Base-by-base conservation (phyloP, 768 basidiomycete genomes). In the Suillus sp. region DNA sequence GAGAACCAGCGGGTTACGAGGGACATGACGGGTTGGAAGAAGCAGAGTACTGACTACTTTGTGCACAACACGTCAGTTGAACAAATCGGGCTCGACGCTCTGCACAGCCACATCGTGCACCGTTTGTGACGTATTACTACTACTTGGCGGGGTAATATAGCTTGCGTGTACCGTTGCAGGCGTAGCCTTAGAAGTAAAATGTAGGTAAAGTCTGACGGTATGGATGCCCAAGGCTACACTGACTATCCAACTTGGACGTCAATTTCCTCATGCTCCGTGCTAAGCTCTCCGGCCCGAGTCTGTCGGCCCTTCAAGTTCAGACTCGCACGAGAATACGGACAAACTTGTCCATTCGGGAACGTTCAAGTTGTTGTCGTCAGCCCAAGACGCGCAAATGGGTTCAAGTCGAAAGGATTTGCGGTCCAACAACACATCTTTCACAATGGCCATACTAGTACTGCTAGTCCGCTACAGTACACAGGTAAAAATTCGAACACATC, bases 1-100 rank as follows among this genome's bases (percentile, higher is more conserved):
- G 62, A 67, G 64, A 75, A 71, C 71, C 74, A 74, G 32, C 64
- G 64, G 20, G 64, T 61, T 64, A 75, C 60, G 68, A 75, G 66
- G 58, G 74, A 72, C 74, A 75, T 75, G 67, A 55, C 64, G 60
- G 65, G 47, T 62, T 9, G 18, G 18, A 42, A 56, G 59, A 54
- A 62, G 56, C 30, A 32, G 16, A 50, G 47, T 48, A 48, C 2
- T 22, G 32, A 34, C 32, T 34, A n/a, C 9, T 43, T 7, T 37
- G 25, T 38, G 55, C 22, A 56, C 42, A 60, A 57, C 45, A 60
- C 45, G 51, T 60, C 45, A 60, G 51, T 38, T 30, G 56, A 27
- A 57, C 56, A 40, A 57, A 57, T 57, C 11, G 56, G 56, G 56
- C 37, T 20, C 22, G 38, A 11, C 37, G 37, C 10, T 20, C 51